Conservation (phyloP, 352 stramenopile genomes). For the Pythium phragmiticola region DNA sequence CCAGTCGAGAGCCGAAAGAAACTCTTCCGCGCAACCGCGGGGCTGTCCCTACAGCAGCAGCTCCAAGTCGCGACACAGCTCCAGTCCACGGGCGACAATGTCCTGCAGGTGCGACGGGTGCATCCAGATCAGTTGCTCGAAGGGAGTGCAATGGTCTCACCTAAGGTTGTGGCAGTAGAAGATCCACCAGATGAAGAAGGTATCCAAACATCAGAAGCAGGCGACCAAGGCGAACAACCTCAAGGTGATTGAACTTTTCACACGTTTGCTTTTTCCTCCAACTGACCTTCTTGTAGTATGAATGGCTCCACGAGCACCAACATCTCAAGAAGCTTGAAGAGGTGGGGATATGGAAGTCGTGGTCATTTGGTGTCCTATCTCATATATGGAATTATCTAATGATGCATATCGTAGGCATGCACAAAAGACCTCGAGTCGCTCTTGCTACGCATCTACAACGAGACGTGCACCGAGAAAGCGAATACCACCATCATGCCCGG, state of each 20-base stretch:
- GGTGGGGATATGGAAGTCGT: slow-evolving; percentile 21
- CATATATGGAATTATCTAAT: too few relatives aligned
- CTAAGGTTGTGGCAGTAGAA: slow-evolving; percentile 30
- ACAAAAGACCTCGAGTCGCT: slow-evolving; percentile 65
- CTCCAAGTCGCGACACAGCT: slow-evolving; percentile 52
- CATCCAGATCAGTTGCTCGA: not conserved
- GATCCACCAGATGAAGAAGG: slow-evolving; percentile 66
- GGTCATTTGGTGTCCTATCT: not conserved
- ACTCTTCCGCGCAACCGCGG: slow-evolving; percentile 64
- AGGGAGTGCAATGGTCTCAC: not conserved
- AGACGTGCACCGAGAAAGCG: slow-evolving; percentile 36
- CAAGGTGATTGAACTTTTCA: slow-evolving; percentile 34
- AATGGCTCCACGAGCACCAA: slow-evolving; percentile 68
- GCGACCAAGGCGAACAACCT: slow-evolving; percentile 52
- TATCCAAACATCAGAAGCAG: slow-evolving; percentile 58
- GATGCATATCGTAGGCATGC: slow-evolving; percentile 32
- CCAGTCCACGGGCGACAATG: slow-evolving; percentile 43
- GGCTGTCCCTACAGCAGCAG: slow-evolving; percentile 64
- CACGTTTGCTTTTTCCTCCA: not conserved
- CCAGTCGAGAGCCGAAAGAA: slow-evolving; percentile 42
- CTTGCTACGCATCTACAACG: slow-evolving; percentile 65
- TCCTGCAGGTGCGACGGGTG: slow-evolving; percentile 43
- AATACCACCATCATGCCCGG: not conserved
- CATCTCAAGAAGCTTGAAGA: slow-evolving; percentile 67
- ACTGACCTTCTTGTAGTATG: slow-evolving; percentile 33